Percentiles rank a stretch among this genome's conserved stretches.
Conservation (phyloP, 2,329 filamentous ascomycete species). For the Epichloe aotearoae region DNA sequence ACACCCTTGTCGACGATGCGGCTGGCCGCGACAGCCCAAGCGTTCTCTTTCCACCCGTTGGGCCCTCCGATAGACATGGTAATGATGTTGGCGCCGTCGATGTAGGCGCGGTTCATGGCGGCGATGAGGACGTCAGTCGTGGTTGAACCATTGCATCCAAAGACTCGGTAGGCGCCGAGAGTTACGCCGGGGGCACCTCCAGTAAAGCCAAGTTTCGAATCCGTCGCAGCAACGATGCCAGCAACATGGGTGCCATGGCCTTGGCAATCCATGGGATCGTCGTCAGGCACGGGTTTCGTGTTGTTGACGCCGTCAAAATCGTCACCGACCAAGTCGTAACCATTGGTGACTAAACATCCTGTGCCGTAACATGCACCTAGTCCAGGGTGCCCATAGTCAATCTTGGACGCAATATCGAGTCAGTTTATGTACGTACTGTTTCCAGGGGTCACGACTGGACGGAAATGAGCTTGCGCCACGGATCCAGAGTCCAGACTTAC, state of each 20-base stretch:
- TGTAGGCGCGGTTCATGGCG: conserved; percentile 40
- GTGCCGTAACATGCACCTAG: conserved; percentile 46
- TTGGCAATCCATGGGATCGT: conserved; percentile 9
- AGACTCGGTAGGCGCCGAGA: conserved; percentile 3
- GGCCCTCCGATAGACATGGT: conserved; percentile 11
- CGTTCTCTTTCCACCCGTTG: neutral
- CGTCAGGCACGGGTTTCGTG: conserved; percentile 7
- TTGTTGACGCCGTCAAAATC: conserved; percentile 5
- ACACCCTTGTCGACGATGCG: no score
- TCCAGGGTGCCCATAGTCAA: conserved; percentile 46
- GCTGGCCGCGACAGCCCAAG: no score
- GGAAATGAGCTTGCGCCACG: neutral
- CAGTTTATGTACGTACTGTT: no score
- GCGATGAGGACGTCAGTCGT: conserved; percentile 34
- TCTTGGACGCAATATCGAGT: conserved; percentile 15
- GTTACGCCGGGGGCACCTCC: conserved; percentile 4
- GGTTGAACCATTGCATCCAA: conserved; percentile 14
- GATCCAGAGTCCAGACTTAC: conserved; percentile 20
- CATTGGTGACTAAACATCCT: conserved; percentile 25
- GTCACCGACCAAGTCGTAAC: conserved; percentile 15
- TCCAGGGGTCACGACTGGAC: no score
- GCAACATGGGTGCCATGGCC: conserved; percentile 14
- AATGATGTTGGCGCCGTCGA: conserved; percentile 28
- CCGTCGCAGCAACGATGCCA: conserved; percentile 13
- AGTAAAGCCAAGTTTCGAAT: conserved; percentile 1